Percentiles rank a stretch among this genome's conserved stretches.
Evolutionary conservation across 192 early-diverging fungal genomes (phyloP).

Genomic region (Podila verticillata): DNA sequence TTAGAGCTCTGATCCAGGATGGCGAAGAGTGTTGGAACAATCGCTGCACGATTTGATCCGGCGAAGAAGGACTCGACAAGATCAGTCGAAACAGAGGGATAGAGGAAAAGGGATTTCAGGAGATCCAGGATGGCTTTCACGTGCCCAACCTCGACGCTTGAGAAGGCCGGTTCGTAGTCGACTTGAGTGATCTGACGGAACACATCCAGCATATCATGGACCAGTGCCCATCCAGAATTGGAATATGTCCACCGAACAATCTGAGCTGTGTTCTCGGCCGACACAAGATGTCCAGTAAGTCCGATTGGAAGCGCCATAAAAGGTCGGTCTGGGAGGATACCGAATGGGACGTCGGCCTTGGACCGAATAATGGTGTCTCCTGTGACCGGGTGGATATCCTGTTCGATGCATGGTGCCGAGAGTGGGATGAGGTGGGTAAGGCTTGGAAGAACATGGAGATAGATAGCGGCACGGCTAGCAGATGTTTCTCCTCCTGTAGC

Average conservation of each 20-base stretch:
- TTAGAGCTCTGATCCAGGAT: slow-evolving; percentile 42
- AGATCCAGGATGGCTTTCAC: slow-evolving; percentile 41
- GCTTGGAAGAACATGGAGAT: slow-evolving; percentile 31
- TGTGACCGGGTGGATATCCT: slow-evolving; percentile 7
- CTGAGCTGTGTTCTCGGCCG: slow-evolving; percentile 33
- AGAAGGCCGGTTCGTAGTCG: neutral
- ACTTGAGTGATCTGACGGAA: slow-evolving; percentile 18
- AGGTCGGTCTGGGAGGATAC: slow-evolving; percentile 15
- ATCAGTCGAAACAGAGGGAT: slow-evolving; percentile 11
- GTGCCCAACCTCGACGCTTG: slow-evolving; percentile 21
- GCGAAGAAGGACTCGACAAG: slow-evolving; percentile 12
- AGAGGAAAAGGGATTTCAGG: slow-evolving; percentile 10
- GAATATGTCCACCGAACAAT: slow-evolving; percentile 31
- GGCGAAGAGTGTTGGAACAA: slow-evolving; percentile 36
- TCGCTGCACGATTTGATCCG: neutral
- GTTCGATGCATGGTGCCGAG: slow-evolving; percentile 12
- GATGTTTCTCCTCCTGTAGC: slow-evolving; percentile 29
- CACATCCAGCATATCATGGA: slow-evolving; percentile 17
- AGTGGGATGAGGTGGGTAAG: slow-evolving; percentile 27
- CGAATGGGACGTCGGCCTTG: slow-evolving; percentile 21
- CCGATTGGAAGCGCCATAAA: slow-evolving; percentile 40
- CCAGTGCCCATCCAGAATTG: slow-evolving; percentile 39
- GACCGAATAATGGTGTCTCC: slow-evolving; percentile 28
- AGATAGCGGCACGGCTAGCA: slow-evolving; percentile 32
- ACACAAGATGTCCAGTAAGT: slow-evolving; percentile 27